Evolutionary conservation across 176 grass and related monocot species (phyloP).

Genomic region (Zizania latifolia): DNA sequence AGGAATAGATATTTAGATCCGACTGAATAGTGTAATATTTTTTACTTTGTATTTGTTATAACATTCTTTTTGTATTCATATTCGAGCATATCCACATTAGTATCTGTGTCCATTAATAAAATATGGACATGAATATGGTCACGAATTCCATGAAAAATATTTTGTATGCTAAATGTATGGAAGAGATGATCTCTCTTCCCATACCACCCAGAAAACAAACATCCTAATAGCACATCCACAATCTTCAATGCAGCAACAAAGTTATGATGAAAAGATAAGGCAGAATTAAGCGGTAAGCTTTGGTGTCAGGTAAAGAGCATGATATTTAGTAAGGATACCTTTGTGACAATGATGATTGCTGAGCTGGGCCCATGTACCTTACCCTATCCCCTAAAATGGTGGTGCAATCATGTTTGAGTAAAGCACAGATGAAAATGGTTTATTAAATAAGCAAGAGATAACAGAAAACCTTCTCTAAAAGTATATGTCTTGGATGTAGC

Average conservation of each 20-base stretch:
- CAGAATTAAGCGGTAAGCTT: not conserved
- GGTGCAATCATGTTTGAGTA: constrained; percentile 1
- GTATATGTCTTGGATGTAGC: constrained; percentile 92
- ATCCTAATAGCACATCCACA: not conserved
- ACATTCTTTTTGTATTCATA: not conserved
- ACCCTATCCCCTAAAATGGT: constrained; percentile 76
- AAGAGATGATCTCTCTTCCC: not conserved
- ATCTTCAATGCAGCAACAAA: not conserved
- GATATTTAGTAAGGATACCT: constrained; percentile 38
- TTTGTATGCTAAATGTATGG: not conserved
- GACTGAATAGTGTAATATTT: not conserved
- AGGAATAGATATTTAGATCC: not conserved
- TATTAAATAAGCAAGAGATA: constrained; percentile 5
- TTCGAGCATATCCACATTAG: not conserved
- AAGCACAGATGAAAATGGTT: constrained; percentile 12
- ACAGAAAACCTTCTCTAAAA: constrained; percentile 79
- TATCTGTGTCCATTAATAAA: not conserved
- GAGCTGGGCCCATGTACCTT: constrained; percentile 59
- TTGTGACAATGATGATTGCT: constrained; percentile 39
- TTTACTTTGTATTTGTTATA: not conserved
- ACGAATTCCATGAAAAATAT: not conserved
- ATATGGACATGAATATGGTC: not conserved
- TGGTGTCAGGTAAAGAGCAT: not conserved
- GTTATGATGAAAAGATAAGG: constrained; percentile 14
- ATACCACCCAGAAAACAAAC: not conserved